phyloP scores from a whole-genome alignment of 1,284 basidiomycete species.

The Cutaneotrichosporon spelunceum region DNA sequence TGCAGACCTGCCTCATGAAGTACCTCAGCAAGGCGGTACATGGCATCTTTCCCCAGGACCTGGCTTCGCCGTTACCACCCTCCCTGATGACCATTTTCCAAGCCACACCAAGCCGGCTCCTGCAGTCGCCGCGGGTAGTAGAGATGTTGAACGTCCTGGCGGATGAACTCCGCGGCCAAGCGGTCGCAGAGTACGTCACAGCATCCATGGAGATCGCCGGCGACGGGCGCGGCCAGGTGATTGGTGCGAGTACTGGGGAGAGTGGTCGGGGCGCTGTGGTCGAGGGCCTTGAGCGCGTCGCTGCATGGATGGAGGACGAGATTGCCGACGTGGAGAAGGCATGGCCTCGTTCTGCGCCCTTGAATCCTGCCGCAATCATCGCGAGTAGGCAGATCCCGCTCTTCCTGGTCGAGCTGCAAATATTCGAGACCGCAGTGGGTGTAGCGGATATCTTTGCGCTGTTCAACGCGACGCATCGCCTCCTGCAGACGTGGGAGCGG shows the following conservation, averaged over 20 bases:
- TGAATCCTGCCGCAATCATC: constrained; percentile 46
- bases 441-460: constrained; percentile 45
- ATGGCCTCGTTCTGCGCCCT: constrained; percentile 35
- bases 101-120: constrained; percentile 28
- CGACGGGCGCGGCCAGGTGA: constrained; percentile 23
- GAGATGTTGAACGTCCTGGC: constrained; percentile 28
- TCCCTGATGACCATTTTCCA: constrained; percentile 38
- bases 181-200: constrained; percentile 46
- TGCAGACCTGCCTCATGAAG: constrained; percentile 27
- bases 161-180: constrained; percentile 42
- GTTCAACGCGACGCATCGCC: constrained; percentile 43
- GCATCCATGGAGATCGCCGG: constrained; percentile 34
- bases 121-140: constrained; percentile 17
- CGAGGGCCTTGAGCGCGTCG: constrained; percentile 45
- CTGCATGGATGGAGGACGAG: constrained; percentile 47
- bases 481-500: constrained; percentile 44
- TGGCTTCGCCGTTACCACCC: constrained; percentile 33
- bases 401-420: constrained; percentile 48
- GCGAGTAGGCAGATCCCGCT: constrained; percentile 48
- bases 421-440: constrained; percentile 40
- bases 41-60: constrained; percentile 35
- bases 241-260: constrained; percentile 19
- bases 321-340: constrained; percentile 34
- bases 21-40: constrained; percentile 24
- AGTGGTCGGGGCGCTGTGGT: constrained; percentile 34